phyloP scores from a whole-genome alignment of 2,329 filamentous ascomycete species.

The Beauveria sp. region DNA sequence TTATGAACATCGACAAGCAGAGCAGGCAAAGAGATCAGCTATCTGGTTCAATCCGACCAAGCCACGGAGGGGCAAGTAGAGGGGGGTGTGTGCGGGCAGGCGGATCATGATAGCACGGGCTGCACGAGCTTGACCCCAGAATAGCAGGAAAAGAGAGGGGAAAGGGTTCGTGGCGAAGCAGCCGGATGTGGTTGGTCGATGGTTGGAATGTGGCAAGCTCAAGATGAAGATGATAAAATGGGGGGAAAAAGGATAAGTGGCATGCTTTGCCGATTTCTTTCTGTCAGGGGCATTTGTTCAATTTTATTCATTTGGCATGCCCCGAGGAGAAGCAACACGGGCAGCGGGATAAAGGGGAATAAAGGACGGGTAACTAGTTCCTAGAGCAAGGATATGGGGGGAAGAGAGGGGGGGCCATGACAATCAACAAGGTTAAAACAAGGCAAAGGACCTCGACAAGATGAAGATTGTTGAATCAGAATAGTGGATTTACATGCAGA shows the following conservation, averaged over 20 bases:
- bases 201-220: neutral
- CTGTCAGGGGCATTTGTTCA: no score
- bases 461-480: no score
- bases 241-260: no score
- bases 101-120: neutral
- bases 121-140: neutral
- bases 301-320: no score
- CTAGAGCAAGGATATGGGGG: no score
- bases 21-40: neutral
- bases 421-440: no score
- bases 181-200: neutral
- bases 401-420: no score
- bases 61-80: neutral
- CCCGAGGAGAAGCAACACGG: no score
- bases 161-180: neutral
- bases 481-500: no score
- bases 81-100: neutral
- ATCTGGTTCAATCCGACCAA: neutral
- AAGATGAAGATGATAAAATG: neutral
- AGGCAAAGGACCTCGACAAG: no score
- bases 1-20: neutral
- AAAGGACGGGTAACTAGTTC: no score
- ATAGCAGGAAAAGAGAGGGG: neutral
- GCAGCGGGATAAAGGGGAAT: no score
- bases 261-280: neutral